Evolutionary conservation across 2,329 filamentous ascomycete genomes (phyloP), one percentile per base, ranked within the genome.

Genomic region (Lasiodiplodia sp.): DNA sequence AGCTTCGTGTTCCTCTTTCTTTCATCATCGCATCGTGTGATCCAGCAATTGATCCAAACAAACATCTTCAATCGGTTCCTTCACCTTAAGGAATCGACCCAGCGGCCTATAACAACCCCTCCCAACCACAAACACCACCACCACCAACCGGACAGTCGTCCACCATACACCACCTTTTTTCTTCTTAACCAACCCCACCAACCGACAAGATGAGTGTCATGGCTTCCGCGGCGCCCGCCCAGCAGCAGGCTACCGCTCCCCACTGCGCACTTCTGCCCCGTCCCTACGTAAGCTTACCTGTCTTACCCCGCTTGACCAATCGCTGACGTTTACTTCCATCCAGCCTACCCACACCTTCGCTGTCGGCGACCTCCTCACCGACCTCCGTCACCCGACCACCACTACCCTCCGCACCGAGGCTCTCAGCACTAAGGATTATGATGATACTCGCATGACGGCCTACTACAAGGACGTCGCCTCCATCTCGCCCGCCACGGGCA

Each of bases 161-260:
- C 55, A 37, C 40, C 40, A 60, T 44, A 28, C 51, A 44, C 65
- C 31, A 31, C 38, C 44, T 23, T 28, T 28, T 28, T 38, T 23
- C 37, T 18, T 16, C 52, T 34, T 25, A 60, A 44, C 51, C 37
- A 31, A 37, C 37, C 49, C 21, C 44, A 57, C 55, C 56, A 68
- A 68, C 56, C 66, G 66, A 16, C 66, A 68, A 63, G 34, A 68
- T 68, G 66, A 68, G 66, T 68, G 66, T 58, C 47, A 40, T 68
- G n/a, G 18, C 66, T 49, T 34, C 38, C 47, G 47, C 65, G 40
- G 53, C 52, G 55, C 25, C 56, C 38, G 38, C 65, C 23, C 51
- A 47, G 6, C 44, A 47, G 44, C 44, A 49, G 51, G 52, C 31
- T 44, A 53, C 53, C 31, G 56, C 53, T 14, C 62, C 62, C 8